These are phyloP conservation scores for Pseudopithomyces maydicus DNA, from an alignment of 2,329 filamentous ascomycete species.

Conservation along the genomic window DNA sequence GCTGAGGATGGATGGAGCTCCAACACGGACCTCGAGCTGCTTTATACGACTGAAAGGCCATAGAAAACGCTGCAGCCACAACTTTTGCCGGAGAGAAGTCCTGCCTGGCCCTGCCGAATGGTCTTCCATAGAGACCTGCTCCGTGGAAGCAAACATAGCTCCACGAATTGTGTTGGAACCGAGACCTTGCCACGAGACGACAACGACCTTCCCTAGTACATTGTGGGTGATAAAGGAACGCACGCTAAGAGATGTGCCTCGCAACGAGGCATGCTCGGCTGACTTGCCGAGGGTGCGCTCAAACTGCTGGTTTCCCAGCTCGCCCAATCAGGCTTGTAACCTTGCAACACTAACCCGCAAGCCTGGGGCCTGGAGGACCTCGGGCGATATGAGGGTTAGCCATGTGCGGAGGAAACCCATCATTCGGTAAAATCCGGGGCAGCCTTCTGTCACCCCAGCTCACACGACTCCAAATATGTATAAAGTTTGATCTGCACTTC, in stretches of 20 bases:
- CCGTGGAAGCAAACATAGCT: not conserved
- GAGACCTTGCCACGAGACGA: conserved; percentile 20
- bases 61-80: not conserved
- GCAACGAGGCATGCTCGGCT: conserved; percentile 24
- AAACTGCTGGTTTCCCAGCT: not conserved
- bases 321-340: conserved; percentile 19
- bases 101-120: not conserved
- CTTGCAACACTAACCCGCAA: conserved; percentile 13
- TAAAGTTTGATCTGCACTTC: conserved; percentile 24
- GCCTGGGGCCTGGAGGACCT: conserved; percentile 8
- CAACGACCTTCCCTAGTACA: conserved; percentile 8
- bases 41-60: conserved; percentile 9
- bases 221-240: not conserved
- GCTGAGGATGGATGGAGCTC: not conserved
- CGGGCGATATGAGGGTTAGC: conserved; percentile 11
- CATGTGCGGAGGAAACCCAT: conserved; percentile 11
- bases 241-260: conserved; percentile 23
- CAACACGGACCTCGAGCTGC: not conserved
- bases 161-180: conserved; percentile 15
- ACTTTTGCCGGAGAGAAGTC: not conserved
- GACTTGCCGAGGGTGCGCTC: conserved; percentile 1
- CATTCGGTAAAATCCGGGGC: conserved; percentile 26
- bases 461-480: conserved; percentile 19
- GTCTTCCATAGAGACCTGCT: not conserved
- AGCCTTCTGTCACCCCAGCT: conserved; percentile 18